These are phyloP conservation scores for Teratosphaeria zuluensis DNA, from an alignment of 2,329 filamentous ascomycete species.

Conservation along the genomic window DNA sequence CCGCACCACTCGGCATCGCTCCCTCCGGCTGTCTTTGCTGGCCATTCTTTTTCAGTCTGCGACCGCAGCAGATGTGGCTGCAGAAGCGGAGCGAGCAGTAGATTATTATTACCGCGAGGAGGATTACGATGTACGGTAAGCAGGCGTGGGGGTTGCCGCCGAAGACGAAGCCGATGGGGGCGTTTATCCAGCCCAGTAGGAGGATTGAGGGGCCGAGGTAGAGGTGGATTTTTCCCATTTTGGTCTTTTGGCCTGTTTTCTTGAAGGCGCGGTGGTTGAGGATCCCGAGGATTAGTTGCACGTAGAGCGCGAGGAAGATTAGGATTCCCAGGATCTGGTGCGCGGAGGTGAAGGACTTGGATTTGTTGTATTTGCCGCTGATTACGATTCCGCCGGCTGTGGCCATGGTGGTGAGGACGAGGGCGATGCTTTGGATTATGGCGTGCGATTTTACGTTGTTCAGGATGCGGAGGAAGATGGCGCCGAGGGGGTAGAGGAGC, in stretches of 20 bases:
- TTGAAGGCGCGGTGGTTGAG: constrained; percentile 47
- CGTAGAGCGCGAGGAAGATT: constrained; percentile 42
- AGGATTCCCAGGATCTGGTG: constrained; percentile 54
- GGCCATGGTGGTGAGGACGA: constrained; percentile 27
- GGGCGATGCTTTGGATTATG: constrained; percentile 28
- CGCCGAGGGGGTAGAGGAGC: constrained; percentile 26
- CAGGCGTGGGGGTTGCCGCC: constrained; percentile 40
- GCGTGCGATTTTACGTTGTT: constrained; percentile 33
- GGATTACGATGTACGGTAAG: constrained; percentile 39
- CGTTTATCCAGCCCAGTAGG: constrained; percentile 45
- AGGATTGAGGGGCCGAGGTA: constrained; percentile 49
- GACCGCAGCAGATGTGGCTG: constrained; percentile 3
- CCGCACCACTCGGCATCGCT: neutral
- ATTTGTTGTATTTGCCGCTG: constrained; percentile 22
- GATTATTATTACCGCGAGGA: constrained; percentile 33
- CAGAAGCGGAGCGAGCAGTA: constrained; percentile 28
- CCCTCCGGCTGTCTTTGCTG: neutral
- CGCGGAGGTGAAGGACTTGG: constrained; percentile 11
- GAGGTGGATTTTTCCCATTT: constrained; percentile 45
- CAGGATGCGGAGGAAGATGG: constrained; percentile 28
- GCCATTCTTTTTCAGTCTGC: constrained; percentile 1
- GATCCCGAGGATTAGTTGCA: constrained; percentile 46
- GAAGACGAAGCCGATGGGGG: constrained; percentile 49
- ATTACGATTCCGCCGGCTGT: constrained; percentile 34
- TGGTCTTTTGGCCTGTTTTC: constrained; percentile 30